phyloP scores from a whole-genome alignment of 2,329 filamentous ascomycete species.

The Blastomyces parvus region DNA sequence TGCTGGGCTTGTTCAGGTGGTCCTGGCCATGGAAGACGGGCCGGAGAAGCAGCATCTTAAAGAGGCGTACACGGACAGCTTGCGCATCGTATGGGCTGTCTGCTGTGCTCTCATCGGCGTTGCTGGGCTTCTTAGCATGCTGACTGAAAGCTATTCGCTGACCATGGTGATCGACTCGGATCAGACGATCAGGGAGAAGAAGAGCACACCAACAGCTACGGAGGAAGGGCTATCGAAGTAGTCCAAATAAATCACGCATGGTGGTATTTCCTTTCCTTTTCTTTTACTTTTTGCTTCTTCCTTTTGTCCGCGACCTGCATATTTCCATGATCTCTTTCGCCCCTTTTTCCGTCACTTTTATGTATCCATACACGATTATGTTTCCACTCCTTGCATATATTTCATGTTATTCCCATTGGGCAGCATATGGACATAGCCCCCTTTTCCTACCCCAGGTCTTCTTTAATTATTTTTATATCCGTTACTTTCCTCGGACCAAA shows the following conservation, averaged over 20 bases:
- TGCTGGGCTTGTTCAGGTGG: constrained; percentile 49
- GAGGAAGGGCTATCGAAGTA: constrained; percentile 1
- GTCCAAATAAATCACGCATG: not conserved
- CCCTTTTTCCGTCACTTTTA: not conserved
- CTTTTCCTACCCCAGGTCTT: not conserved
- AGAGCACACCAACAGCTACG: not conserved
- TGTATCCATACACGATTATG: not conserved
- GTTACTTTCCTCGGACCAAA: no score
- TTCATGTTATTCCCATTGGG: not conserved
- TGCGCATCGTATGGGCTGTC: constrained; percentile 49
- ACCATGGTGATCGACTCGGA: constrained; percentile 40
- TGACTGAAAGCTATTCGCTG: constrained; percentile 44
- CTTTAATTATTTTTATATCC: no score
- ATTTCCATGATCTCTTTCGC: no score
- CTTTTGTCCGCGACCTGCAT: no score
- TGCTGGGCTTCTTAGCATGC: constrained; percentile 43
- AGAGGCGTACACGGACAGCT: constrained; percentile 45
- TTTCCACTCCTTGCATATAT: not conserved
- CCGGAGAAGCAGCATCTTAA: constrained; percentile 37
- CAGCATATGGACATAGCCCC: not conserved
- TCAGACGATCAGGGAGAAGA: constrained; percentile 40
- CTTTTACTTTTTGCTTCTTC: not conserved
- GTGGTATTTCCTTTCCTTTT: no score
- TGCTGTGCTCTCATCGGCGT: constrained; percentile 45
- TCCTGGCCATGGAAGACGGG: constrained; percentile 44